Base-by-base conservation (phyloP, 2,329 filamentous ascomycete genomes). In the Claviceps quebecensis region DNA sequence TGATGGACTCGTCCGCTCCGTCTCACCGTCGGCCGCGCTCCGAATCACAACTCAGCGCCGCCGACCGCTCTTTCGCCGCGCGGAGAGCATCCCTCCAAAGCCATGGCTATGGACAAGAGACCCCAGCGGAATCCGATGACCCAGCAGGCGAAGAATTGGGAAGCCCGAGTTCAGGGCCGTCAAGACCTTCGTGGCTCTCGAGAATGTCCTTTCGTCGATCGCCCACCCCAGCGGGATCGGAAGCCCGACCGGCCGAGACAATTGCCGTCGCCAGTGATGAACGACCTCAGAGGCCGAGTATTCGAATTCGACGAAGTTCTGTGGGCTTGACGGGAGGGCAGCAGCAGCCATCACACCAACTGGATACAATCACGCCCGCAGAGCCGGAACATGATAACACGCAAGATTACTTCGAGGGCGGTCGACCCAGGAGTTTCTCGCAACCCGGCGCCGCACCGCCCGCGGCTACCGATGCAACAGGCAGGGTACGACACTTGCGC, bases 371-470 rank as follows among this genome's bases (percentile, higher is more conserved):
- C 19, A 26, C 37, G 19, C 17, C 48, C 14, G n/a, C 38, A 6
- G 37, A 41, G 7, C 7, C 40, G 5, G 37, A 41, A 8, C 22
- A 16, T 22, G 23, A 39, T 13, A 45, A 36, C 37, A 36, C 26
- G 4, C 47, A 49, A 16, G 49, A 46, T 16, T 19, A 45, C 8
- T 45, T 37, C 1, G 49, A 38, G 26, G 48, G 23, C 14, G n/a
- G n/a, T 6, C 61, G 67, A 5, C 64, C 64, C 1, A 61, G 67
- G 19, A 69, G 67, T 55, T 53, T 64, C 14, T 69, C 67, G 5
- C 67, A 69, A 51, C 66, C 67, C n/a, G 45, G 44, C 6, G 59
- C 61, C 23, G 54, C 59, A 16, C 55, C 61, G 1, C 56, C 58
- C 4, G 8, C 60, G 5, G 43, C 58, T 5, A 56, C 45, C 4